Conservation (phyloP, 2,329 filamentous ascomycete species). For the Bipolaris oryzae region DNA sequence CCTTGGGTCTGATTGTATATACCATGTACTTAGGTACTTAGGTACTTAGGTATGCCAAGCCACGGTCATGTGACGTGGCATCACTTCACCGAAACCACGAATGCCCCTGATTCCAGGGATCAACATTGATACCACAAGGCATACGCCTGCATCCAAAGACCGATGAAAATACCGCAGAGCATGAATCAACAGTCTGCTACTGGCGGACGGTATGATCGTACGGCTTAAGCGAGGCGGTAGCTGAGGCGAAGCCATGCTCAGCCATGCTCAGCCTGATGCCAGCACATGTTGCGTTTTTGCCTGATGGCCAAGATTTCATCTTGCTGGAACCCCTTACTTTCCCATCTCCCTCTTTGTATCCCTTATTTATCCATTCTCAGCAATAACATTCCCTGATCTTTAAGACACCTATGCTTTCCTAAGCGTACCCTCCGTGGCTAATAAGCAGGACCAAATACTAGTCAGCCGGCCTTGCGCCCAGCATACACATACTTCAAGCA, state of each 20-base stretch:
- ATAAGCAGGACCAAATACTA: no score
- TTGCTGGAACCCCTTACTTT: no score
- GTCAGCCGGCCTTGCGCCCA: no score
- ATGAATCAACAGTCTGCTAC: not conserved
- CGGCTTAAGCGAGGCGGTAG: not conserved
- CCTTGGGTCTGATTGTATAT: no score
- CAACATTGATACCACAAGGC: not conserved
- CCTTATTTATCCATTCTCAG: not conserved
- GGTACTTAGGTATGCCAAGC: no score
- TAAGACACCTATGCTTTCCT: not conserved
- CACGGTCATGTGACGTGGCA: no score
- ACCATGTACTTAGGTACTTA: no score
- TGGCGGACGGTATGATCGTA: not conserved
- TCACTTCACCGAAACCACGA: no score
- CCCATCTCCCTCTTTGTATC: not conserved
- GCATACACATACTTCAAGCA: no score
- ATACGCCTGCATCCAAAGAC: no score
- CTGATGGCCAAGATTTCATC: not conserved
- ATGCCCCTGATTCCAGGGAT: not conserved
- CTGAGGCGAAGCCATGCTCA: not conserved
- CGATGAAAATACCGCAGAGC: no score
- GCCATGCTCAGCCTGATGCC: not conserved
- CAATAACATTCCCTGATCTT: no score
- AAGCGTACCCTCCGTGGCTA: not conserved
- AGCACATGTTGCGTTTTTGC: not conserved